Evolutionary conservation across 75 land plant species (phyloP), one percentile per base, ranked within the genome.

Genomic region (Selaginella tamariscina): DNA sequence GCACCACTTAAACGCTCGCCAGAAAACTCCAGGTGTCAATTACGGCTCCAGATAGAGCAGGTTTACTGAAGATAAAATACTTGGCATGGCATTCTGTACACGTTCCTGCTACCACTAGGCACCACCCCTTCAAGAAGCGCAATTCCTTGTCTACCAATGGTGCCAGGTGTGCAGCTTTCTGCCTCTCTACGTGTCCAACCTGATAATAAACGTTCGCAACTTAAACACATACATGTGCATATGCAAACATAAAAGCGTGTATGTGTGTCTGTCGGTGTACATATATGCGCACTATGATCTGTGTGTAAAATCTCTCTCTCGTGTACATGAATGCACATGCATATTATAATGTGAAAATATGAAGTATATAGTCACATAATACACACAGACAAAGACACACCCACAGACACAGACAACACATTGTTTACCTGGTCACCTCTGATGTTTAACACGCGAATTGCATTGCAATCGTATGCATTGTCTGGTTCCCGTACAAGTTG

Each of bases 171-270:
- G 70, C 74, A 1, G 97, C 89, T 24, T 71, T 84, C n/a, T 56
- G 1, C 31, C 87, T 73, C 68, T 92, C 94, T 24, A 92, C 68
- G 68, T 92, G 84, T 29, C 97, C 97, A 30, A 92, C 93, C 49
- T 92, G 87, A 29, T 67, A n/a, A n/a, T n/a, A n/a, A n/a, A n/a
- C n/a, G n/a, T n/a, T n/a, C n/a, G n/a, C n/a, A n/a, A n/a, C n/a
- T n/a, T n/a, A n/a, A n/a, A n/a, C n/a, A n/a, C n/a, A n/a, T n/a
- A n/a, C n/a, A n/a, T n/a, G n/a, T n/a, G n/a, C n/a, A n/a, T n/a
- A n/a, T n/a, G n/a, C n/a, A n/a, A n/a, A n/a, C n/a, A n/a, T n/a
- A n/a, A n/a, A n/a, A n/a, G n/a, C n/a, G n/a, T n/a, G n/a, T n/a
- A n/a, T n/a, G n/a, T n/a, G n/a, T n/a, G n/a, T n/a, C n/a, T n/a